Conservation (phyloP, 306 rosid genomes). For the Vachellia collinsii region DNA sequence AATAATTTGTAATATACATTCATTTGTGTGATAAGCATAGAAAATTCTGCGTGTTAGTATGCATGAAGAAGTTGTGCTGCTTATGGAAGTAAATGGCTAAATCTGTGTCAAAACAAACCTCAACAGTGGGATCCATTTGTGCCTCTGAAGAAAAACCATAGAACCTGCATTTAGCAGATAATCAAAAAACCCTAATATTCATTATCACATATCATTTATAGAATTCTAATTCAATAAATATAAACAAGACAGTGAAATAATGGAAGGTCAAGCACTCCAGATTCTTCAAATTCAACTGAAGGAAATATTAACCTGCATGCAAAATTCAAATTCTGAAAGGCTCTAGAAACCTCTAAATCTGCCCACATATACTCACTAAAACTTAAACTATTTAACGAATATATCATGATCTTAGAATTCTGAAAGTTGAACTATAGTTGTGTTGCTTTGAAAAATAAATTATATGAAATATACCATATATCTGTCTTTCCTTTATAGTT, state of each 20-base stretch:
- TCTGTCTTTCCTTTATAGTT: slow-evolving; percentile 22
- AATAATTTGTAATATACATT: slow-evolving; percentile 7
- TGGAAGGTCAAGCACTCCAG: background rate
- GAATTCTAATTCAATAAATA: slow-evolving; percentile 15
- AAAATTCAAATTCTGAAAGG: slow-evolving; percentile 27
- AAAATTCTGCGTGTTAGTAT: slow-evolving; percentile 32
- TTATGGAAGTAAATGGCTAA: slow-evolving; percentile 29
- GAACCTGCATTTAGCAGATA: slow-evolving; percentile 60
- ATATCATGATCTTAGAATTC: slow-evolving; percentile 25
- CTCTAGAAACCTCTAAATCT: slow-evolving; percentile 31
- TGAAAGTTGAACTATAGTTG: background rate
- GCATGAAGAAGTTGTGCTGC: slow-evolving; percentile 31
- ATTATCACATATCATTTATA: slow-evolving; percentile 2
- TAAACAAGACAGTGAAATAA: slow-evolving; percentile 15
- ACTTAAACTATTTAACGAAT: background rate
- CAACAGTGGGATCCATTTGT: slow-evolving; percentile 87
- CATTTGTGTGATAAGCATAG: slow-evolving; percentile 17
- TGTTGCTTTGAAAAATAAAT: background rate
- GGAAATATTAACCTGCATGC: slow-evolving; percentile 1
- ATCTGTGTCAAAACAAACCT: slow-evolving; percentile 54
- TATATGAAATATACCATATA: slow-evolving; percentile 3
- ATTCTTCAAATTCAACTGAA: slow-evolving; percentile 26
- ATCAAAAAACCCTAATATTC: slow-evolving; percentile 19
- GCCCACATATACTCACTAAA: background rate
- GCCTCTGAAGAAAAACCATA: slow-evolving; percentile 95